Evolutionary conservation across 306 rosid species (phyloP), one percentile per base, ranked within the genome.

Genomic region (Gastrolobium villosum): DNA sequence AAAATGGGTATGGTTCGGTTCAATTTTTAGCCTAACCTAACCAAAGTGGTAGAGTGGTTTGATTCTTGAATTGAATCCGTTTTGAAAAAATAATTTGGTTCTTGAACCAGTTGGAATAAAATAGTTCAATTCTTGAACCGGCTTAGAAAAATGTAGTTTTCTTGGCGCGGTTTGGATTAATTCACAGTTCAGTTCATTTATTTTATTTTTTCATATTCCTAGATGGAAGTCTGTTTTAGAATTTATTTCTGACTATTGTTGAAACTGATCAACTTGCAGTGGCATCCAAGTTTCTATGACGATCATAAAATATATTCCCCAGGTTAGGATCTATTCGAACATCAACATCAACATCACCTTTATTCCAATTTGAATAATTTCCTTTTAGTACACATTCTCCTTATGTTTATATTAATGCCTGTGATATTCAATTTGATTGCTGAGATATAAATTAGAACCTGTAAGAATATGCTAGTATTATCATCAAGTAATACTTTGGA

Each of bases 211-310:
- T 20, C 26, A 20, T 20, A 20, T 1, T 20, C 26, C 26, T 20
- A 20, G 11, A 66, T 56, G 60, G 4, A 67, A 34, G 31, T 39
- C 8, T 77, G 53, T 14, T n/a, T n/a, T 6, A 11, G 32, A 70
- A 41, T 4, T 40, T 10, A 56, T 26, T 68, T 81, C 45, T 87
- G 39, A 88, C 66, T 72, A 66, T 44, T 65, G 50, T 10, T 78
- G 40, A n/a, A 81, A 52, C 54, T 62, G 26, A 41, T 65, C 15
- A 54, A 82, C 35, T 84, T 90, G 87, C 97, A 91, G 99, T 86
- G 80, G 83, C 37, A 95, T 95, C 68, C 99, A 93, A 91, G 87
- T 93, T 35, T 70, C 64, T 68, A 95, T 95, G 98, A 88, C 99
- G 2, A 39, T 86, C 28, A 88, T 95, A 74, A 95, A 95, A 76